Conservation (phyloP, 192 early-diverging fungal species). For the Coemansia aciculifera region DNA sequence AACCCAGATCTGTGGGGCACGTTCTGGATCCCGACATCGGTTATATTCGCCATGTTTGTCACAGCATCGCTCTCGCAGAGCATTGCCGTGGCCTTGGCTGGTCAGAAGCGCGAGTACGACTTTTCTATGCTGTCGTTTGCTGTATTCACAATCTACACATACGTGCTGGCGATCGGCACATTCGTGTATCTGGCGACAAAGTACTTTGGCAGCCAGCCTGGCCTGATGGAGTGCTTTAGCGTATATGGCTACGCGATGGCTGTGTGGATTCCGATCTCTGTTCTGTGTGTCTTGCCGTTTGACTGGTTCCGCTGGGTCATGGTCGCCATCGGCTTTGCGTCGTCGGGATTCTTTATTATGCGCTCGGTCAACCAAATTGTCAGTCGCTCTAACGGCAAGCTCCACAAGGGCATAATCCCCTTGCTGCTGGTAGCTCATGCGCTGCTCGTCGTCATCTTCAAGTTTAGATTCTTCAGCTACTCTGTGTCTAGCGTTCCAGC, state of each 20-base stretch:
- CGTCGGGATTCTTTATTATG: constrained; percentile 65
- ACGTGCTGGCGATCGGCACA: constrained; percentile 68
- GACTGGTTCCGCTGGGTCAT: constrained; percentile 83
- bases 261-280: constrained; percentile 86
- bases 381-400: constrained; percentile 67
- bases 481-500: constrained; percentile 24
- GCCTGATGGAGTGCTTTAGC: constrained; percentile 82
- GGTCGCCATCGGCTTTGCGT: constrained; percentile 69
- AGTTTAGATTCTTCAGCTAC: constrained; percentile 85
- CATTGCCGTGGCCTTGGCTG: constrained; percentile 68
- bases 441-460: constrained; percentile 73
- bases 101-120: constrained; percentile 66
- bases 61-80: constrained; percentile 86
- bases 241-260: constrained; percentile 91
- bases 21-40: constrained; percentile 97
- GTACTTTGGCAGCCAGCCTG: constrained; percentile 81
- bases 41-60: constrained; percentile 95
- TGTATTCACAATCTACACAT: constrained; percentile 78
- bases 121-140: constrained; percentile 83
- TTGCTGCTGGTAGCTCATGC: constrained; percentile 67
- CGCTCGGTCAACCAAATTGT: constrained; percentile 59
- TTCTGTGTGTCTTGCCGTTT: constrained; percentile 80
- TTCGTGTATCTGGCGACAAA: constrained; percentile 78
- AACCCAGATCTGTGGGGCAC: constrained; percentile 98
- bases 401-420: constrained; percentile 68